Conservation (phyloP, 177 flowering plant species). For the Telopea speciosissima region DNA sequence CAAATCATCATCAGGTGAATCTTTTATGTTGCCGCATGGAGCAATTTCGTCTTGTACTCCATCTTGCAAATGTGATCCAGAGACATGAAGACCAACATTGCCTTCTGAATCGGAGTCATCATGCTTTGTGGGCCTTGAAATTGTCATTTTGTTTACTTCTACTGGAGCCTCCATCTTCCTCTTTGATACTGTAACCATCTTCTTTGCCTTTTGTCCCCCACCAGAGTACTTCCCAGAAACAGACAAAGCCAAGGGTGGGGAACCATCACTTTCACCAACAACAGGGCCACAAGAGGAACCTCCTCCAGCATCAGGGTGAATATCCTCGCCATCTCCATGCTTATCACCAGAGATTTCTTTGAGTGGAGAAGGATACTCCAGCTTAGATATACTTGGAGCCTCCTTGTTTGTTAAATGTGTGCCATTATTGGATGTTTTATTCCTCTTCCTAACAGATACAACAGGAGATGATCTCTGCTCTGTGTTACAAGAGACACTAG, state of each 20-base stretch:
- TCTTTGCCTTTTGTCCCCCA: constrained; percentile 23
- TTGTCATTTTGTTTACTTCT: constrained; percentile 18
- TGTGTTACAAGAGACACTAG: constrained; percentile 12
- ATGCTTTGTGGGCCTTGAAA: constrained; percentile 12
- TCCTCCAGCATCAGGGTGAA: constrained; percentile 15
- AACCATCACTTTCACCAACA: constrained; percentile 12
- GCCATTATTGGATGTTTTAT: constrained; percentile 16
- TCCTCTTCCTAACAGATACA: constrained; percentile 14
- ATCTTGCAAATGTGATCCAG: constrained; percentile 23
- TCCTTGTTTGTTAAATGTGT: constrained; percentile 18
- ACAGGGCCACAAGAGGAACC: constrained; percentile 12
- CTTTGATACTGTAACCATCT: constrained; percentile 26
- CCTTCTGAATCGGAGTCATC: constrained; percentile 9
- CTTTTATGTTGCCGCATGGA: constrained; percentile 17
- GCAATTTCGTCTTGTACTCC: constrained; percentile 22
- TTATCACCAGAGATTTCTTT: constrained; percentile 14
- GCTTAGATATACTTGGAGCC: constrained; percentile 9
- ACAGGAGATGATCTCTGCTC: constrained; percentile 14
- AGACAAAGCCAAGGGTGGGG: constrained; percentile 14
- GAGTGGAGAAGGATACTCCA: constrained; percentile 8
- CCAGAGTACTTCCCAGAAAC: constrained; percentile 14
- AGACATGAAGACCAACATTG: constrained; percentile 14
- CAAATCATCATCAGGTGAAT: constrained; percentile 17
- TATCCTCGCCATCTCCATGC: constrained; percentile 10
- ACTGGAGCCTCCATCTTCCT: constrained; percentile 18